Percentiles rank a stretch among this genome's conserved stretches.
Conservation (phyloP, 148 eudicot species). For the Vaccinium corymbosum region DNA sequence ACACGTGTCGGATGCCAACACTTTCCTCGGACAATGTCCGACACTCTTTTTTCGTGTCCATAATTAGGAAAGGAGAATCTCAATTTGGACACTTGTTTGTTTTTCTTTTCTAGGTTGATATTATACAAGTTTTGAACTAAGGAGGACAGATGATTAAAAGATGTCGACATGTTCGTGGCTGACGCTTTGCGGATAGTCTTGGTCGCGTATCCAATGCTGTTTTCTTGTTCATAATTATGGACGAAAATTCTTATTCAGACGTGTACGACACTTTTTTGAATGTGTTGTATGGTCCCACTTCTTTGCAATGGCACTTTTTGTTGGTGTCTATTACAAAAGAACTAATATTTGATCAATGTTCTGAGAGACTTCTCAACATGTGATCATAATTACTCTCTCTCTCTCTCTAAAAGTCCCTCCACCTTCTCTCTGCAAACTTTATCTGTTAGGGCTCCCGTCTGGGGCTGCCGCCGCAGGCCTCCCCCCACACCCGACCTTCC, state of each 20-base stretch:
- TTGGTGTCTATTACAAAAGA: neutral
- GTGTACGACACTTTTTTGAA: neutral
- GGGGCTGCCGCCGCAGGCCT: too few relatives aligned
- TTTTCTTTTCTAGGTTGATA: neutral
- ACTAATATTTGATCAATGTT: neutral
- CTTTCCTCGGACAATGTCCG: neutral
- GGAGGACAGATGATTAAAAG: neutral
- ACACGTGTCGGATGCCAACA: neutral
- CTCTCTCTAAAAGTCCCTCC: too few relatives aligned
- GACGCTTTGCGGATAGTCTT: neutral
- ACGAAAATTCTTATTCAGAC: neutral
- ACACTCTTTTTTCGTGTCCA: neutral
- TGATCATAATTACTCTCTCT: neutral
- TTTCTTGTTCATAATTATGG: neutral
- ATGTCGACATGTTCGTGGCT: neutral
- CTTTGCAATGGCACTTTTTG: neutral
- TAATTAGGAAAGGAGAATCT: neutral
- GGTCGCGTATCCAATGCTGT: neutral
- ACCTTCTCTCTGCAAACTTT: too few relatives aligned
- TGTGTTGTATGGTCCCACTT: neutral
- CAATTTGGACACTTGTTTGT: neutral
- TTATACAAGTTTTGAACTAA: neutral
- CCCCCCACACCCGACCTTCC: too few relatives aligned
- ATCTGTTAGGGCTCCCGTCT: too few relatives aligned
- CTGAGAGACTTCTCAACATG: neutral